phyloP scores from a whole-genome alignment of 2,329 filamentous ascomycete species.

The Xenosphaeropsis pyriputrescens region DNA sequence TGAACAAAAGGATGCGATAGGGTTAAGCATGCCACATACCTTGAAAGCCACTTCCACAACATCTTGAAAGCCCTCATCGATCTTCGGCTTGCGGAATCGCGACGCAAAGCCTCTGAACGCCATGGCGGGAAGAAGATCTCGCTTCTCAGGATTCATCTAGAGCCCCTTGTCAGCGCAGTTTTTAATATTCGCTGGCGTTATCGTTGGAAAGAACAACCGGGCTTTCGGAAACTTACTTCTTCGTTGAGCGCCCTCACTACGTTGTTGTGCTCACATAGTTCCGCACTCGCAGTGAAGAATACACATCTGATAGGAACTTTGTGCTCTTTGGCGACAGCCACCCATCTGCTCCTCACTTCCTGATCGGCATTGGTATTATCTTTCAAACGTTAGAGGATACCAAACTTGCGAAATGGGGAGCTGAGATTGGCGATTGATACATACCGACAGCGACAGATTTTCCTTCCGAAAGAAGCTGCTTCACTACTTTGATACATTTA shows the following conservation, averaged over 20 bases:
- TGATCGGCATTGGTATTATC: slow-evolving; percentile 92
- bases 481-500: slow-evolving; percentile 59
- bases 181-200: too few relatives aligned
- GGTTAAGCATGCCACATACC: slow-evolving; percentile 22
- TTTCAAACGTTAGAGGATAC: slow-evolving; percentile 19
- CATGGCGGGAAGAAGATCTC: slow-evolving; percentile 57
- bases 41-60: slow-evolving; percentile 62
- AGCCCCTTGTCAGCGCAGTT: not conserved
- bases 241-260: slow-evolving; percentile 57
- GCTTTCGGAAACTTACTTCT: slow-evolving; percentile 5
- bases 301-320: slow-evolving; percentile 71
- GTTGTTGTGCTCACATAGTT: slow-evolving; percentile 67
- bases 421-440: slow-evolving; percentile 16
- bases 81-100: slow-evolving; percentile 56
- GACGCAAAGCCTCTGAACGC: slow-evolving; percentile 67
- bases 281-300: slow-evolving; percentile 61
- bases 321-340: slow-evolving; percentile 54
- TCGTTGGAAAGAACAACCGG: too few relatives aligned
- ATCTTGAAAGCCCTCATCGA: slow-evolving; percentile 73
- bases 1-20: slow-evolving; percentile 4
- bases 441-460: slow-evolving; percentile 65
- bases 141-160: slow-evolving; percentile 70
- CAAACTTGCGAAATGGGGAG: slow-evolving; percentile 3
- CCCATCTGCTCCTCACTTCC: slow-evolving; percentile 67
- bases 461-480: slow-evolving; percentile 45